These are phyloP conservation scores for Rubroboletus satanas DNA, from an alignment of 768 basidiomycete genomes.

Conservation along the genomic window DNA sequence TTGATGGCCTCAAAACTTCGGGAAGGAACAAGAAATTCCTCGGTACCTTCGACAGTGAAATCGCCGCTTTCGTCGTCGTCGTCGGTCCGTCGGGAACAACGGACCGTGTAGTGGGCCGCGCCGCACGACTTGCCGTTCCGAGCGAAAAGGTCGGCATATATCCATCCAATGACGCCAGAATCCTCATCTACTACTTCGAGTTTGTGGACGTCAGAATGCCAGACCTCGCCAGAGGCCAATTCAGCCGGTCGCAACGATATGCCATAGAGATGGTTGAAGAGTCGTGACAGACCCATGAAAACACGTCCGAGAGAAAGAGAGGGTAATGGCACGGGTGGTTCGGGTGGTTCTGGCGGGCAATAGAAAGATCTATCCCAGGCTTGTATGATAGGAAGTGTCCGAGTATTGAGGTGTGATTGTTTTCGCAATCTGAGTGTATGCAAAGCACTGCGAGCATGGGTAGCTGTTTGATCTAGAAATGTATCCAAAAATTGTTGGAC, in stretches of 20 bases:
- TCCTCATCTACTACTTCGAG: constrained; percentile 90
- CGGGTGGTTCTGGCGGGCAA: constrained; percentile 73
- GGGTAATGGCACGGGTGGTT: constrained; percentile 68
- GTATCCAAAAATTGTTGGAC: constrained; percentile 83
- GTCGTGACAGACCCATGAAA: constrained; percentile 84
- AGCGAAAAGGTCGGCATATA: constrained; percentile 90
- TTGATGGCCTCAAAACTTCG: constrained; percentile 62
- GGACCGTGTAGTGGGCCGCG: constrained; percentile 96
- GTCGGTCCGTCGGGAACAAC: constrained; percentile 89
- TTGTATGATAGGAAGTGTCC: constrained; percentile 62
- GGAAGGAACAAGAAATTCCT: constrained; percentile 45
- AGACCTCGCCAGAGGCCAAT: constrained; percentile 73
- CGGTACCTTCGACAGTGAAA: constrained; percentile 37
- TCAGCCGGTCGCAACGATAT: constrained; percentile 72
- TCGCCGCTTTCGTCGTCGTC: constrained; percentile 82
- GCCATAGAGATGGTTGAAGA: constrained; percentile 87
- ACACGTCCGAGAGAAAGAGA: constrained; percentile 85
- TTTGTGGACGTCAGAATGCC: constrained; percentile 87
- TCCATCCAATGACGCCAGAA: constrained; percentile 84
- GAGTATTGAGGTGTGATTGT: constrained; percentile 62
- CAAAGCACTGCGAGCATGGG: constrained; percentile 73
- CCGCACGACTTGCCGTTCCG: constrained; percentile 82
- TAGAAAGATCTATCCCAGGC: constrained; percentile 99
- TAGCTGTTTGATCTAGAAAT: constrained; percentile 73
- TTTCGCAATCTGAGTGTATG: constrained; percentile 65